phyloP scores from a whole-genome alignment of 106 monocot genomes.

The Acanthochlamys bracteata region DNA sequence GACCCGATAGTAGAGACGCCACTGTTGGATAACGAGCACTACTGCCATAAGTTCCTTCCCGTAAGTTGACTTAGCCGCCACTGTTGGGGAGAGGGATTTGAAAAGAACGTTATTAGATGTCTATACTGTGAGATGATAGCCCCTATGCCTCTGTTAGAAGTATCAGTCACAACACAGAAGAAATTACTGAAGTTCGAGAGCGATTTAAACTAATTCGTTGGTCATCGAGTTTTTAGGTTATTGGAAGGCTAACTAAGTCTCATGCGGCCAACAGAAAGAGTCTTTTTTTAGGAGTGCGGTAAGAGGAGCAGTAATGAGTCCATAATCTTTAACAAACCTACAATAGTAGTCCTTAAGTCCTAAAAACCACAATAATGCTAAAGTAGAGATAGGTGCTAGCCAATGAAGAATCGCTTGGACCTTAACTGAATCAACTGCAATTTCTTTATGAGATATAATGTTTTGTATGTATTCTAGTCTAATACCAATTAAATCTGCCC shows the following conservation, averaged over 20 bases:
- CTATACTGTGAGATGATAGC: background rate
- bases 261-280: background rate
- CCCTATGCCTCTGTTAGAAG: background rate
- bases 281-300: background rate
- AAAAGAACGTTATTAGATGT: constrained; percentile 4
- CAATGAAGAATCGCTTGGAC: background rate
- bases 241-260: background rate
- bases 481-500: background rate
- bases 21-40: background rate
- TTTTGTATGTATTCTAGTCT: background rate
- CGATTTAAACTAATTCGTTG: background rate
- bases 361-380: background rate
- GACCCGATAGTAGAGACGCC: constrained; percentile 1
- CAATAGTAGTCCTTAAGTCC: background rate
- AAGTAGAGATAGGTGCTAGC: background rate
- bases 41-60: background rate
- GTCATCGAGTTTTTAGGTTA: background rate
- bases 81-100: background rate
- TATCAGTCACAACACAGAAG: background rate
- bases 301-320: background rate
- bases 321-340: background rate
- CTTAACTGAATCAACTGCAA: background rate
- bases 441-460: background rate
- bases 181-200: background rate
- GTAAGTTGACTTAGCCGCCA: background rate